Base-by-base conservation (phyloP, 2,329 filamentous ascomycete genomes). In the Diplodia intermedia region DNA sequence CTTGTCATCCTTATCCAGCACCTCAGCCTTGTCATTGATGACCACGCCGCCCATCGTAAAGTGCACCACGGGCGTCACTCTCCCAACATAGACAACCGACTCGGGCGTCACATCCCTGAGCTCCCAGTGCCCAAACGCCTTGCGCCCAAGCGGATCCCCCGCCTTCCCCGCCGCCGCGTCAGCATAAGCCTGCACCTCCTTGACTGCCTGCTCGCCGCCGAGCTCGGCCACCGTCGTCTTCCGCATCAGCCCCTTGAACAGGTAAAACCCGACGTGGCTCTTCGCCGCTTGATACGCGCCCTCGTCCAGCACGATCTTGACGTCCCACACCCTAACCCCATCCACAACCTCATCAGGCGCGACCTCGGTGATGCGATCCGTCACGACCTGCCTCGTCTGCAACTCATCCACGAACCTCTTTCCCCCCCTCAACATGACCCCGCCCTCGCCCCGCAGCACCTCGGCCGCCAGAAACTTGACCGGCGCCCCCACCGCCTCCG, bases 11-110 rank as follows among this genome's bases (percentile, higher is more conserved):
- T 74, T 73, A 6, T 79, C 76, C 14, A 90, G 72, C 0, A 90
- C 83, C 70, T 85, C 82, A 0, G 83, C 82, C 54, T 82, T 78
- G 7, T 84, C 78, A 71, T 87, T 85, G 70, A 90, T 86, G 2
- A 84, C 79, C 0, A 85, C 87, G 0, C 88, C 88, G 4, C 88
- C 88, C 88, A 90, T 90, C 1, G 88, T 90, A 71, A 90, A 90
- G 72, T 90, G 88, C 2, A 87, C 82, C 0, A 90, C 86, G 0
- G 88, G 88, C 4, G 88, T 90, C 1, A 90, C 86, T 1, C 75
- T 81, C 0, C 88, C 88, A 0, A 89, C 75, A 69, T 86, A 88
- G 0, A 90, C 79, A 33, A 86, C 81, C 4, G 85, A 81, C 0
- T 88, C 84, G 0, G 81, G 76, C 43, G 80, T 81, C 4, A 80